phyloP scores from a whole-genome alignment of 2,329 filamentous ascomycete species.

The Grosmannia clavigera region DNA sequence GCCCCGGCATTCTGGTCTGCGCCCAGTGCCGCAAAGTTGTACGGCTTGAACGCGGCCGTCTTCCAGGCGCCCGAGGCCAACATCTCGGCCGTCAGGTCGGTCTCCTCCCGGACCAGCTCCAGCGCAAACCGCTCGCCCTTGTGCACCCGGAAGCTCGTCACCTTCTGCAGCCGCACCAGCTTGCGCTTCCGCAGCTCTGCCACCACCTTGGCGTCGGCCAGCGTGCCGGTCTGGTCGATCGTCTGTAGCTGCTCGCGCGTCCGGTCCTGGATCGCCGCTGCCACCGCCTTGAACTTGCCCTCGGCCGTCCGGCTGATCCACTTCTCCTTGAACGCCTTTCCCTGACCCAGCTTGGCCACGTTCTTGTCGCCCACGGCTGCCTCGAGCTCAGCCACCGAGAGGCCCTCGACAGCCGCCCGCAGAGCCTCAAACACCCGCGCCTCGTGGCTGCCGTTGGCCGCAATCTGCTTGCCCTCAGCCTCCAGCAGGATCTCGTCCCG shows the following conservation, averaged over 20 bases:
- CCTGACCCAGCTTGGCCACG: constrained; percentile 73
- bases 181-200: constrained; percentile 86
- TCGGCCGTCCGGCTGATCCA: constrained; percentile 53
- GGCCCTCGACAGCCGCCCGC: constrained; percentile 58
- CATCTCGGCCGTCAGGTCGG: constrained; percentile 91
- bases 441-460: constrained; percentile 66
- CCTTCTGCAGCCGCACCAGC: constrained; percentile 71
- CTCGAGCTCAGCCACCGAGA: constrained; percentile 66
- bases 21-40: constrained; percentile 42
- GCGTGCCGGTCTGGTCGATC: constrained; percentile 57
- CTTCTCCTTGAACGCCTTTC: constrained; percentile 79
- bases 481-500: constrained; percentile 67
- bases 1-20: constrained; percentile 49
- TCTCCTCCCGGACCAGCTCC: constrained; percentile 85
- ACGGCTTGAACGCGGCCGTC: constrained; percentile 68
- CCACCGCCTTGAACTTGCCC: constrained; percentile 37
- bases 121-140: constrained; percentile 84
- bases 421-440: constrained; percentile 71
- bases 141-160: constrained; percentile 67
- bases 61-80: constrained; percentile 82
- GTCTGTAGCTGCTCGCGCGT: constrained; percentile 64
- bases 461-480: constrained; percentile 59
- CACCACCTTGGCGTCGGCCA: constrained; percentile 60
- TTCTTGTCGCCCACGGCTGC: constrained; percentile 59
- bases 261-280: constrained; percentile 66